phyloP scores from a whole-genome alignment of 441 rosid species.

The Sinapis alba region DNA sequence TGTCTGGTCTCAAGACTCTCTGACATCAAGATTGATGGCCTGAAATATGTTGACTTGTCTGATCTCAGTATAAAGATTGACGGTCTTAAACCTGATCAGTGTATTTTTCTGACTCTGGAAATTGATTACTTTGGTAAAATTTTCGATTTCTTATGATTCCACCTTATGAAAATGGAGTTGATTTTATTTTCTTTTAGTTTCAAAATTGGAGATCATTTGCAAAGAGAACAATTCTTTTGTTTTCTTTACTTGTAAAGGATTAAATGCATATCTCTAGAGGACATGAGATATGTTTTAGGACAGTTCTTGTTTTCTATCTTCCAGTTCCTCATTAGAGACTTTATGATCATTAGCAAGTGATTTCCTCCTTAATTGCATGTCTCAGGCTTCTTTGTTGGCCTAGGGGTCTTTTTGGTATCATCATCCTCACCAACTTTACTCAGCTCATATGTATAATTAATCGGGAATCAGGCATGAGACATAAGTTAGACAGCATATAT shows the following conservation, averaged over 20 bases:
- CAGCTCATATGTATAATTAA: not conserved
- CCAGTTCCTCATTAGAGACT: not conserved
- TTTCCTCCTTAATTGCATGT: not conserved
- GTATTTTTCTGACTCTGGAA: not conserved
- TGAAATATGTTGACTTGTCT: too few relatives aligned
- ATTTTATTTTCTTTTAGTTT: not conserved
- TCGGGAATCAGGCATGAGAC: not conserved
- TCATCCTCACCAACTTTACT: not conserved
- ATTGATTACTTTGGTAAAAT: not conserved
- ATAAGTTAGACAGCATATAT: not conserved
- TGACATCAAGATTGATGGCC: too few relatives aligned
- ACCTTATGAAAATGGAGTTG: not conserved
- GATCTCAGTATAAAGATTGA: not conserved
- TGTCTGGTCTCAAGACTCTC: not conserved
- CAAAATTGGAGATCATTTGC: not conserved
- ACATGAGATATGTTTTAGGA: not conserved
- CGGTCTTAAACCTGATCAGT: not conserved
- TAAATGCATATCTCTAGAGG: not conserved
- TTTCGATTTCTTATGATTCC: not conserved
- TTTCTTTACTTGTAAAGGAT: not conserved
- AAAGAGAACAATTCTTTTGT: not conserved
- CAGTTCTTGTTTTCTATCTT: not conserved
- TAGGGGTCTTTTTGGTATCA: not conserved
- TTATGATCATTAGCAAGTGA: conserved; percentile 9
- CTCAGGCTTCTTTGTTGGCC: not conserved